phyloP scores from a whole-genome alignment of 345 rosid genomes.

The Eucalyptus cloeziana region DNA sequence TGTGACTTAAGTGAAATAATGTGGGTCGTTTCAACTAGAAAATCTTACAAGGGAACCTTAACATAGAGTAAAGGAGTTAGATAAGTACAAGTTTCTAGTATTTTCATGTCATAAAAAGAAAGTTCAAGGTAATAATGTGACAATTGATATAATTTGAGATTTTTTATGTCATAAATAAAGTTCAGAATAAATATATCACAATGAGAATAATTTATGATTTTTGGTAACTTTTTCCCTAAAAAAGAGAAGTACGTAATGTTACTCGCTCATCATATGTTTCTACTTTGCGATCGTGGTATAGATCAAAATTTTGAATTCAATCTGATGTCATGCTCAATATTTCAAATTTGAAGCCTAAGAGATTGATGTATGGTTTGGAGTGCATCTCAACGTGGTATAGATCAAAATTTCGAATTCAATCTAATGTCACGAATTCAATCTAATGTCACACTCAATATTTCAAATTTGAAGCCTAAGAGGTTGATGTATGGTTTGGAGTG shows the following conservation, averaged over 20 bases:
- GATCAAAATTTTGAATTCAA: not conserved
- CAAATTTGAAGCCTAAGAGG: too few relatives aligned
- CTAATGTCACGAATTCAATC: not conserved
- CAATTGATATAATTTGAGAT: too few relatives aligned
- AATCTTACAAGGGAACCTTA: not conserved
- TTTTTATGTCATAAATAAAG: not conserved
- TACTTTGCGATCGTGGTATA: not conserved
- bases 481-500: not conserved
- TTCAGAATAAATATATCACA: too few relatives aligned
- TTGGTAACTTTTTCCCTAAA: not conserved
- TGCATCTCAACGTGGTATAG: not conserved
- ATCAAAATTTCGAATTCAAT: not conserved
- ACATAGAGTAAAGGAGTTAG: not conserved
- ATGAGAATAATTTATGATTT: too few relatives aligned
- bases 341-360: not conserved
- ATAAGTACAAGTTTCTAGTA: too few relatives aligned
- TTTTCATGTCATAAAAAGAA: not conserved
- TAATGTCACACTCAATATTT: not conserved
- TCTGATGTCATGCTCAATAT: not conserved
- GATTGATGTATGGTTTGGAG: not conserved
- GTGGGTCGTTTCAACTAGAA: fast-evolving
- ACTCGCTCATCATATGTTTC: not conserved
- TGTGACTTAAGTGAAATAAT: not conserved
- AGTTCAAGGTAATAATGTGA: too few relatives aligned
- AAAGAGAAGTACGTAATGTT: fast-evolving